Percentiles rank a stretch among this genome's conserved stretches.
Conservation (phyloP, 345 rosid genomes). For the Salix exigua region DNA sequence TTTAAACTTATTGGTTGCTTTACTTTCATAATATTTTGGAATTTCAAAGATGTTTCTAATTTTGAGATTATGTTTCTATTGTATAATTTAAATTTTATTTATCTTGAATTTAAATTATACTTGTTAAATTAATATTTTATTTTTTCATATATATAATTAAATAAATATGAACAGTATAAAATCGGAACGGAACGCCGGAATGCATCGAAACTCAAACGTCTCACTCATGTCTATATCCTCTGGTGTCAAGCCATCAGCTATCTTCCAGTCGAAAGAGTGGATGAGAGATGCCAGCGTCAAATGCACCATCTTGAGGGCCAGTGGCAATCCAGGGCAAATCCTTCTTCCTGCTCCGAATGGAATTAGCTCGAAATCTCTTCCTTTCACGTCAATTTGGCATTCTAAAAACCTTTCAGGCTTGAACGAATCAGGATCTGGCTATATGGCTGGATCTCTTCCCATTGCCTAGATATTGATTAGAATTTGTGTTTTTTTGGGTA, state of each 20-base stretch:
- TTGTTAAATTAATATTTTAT: too few relatives aligned
- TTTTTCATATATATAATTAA: slow-evolving; percentile 7
- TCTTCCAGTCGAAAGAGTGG: slow-evolving; percentile 29
- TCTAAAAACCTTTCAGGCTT: slow-evolving; percentile 11
- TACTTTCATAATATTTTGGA: too few relatives aligned
- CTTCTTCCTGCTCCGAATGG: slow-evolving; percentile 34
- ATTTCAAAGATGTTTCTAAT: too few relatives aligned
- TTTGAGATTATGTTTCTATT: too few relatives aligned
- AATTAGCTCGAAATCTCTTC: slow-evolving; percentile 16
- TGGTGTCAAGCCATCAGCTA: slow-evolving; percentile 15
- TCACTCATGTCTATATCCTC: slow-evolving; percentile 21
- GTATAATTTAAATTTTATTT: too few relatives aligned
- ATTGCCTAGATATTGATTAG: neutral
- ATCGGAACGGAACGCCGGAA: too few relatives aligned
- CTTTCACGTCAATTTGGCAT: slow-evolving; percentile 3
- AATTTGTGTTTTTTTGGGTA: neutral
- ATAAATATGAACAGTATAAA: too few relatives aligned
- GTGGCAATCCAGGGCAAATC: slow-evolving; percentile 37
- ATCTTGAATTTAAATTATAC: too few relatives aligned
- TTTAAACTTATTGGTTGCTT: too few relatives aligned
- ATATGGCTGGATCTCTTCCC: neutral
- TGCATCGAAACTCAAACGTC: slow-evolving; percentile 17
- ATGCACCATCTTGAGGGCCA: slow-evolving; percentile 33
- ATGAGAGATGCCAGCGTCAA: slow-evolving; percentile 42
- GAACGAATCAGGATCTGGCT: neutral